Evolutionary conservation across 257 asterid species (phyloP), one percentile per base, ranked within the genome.

Genomic region (Ajuga chamaepitys): DNA sequence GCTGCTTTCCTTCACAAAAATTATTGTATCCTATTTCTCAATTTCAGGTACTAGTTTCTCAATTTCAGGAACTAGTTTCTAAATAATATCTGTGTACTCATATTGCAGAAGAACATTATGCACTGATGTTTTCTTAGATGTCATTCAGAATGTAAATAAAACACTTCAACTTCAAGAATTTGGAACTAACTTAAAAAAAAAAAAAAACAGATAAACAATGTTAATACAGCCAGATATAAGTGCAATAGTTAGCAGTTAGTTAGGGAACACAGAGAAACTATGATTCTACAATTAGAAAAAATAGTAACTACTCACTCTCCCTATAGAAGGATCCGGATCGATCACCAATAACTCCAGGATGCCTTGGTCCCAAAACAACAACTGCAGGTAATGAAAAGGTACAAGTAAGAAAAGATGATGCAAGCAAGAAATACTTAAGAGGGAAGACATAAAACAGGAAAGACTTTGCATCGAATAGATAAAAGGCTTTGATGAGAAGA

Each of bases 311-410:
- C 98, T 86, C 78, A 91, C 96, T 91, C 79, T 83, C 95, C 73
- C 98, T 86, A 22, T 95, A 86, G 82, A 89, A 85, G 50, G 97
- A 87, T 72, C 97, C 97, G 41, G 95, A 87, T 63, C 96, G 82
- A 77, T 88, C 98, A 53, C 98, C 98, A 75, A 91, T 85, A 77
- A 91, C 85, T 47, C 96, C 95, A 50, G 91, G 94, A 80, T 86
- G 93, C 72, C 89, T 82, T 75, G 98, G 96, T 57, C 96, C 98
- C 11, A 88, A 75, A 61, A 91, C 89, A 68, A 51, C 82, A 88
- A 81, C 98, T 91, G 94, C 63, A 80, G 50, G 61, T 45, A 60
- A 48, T 44, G 42, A 71, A 50, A 44, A 1, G 4, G 51, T 18
- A 9, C 58, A 62, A 17, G 30, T 42, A 40, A 30, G 14, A 34